Evolutionary conservation across 2,329 filamentous ascomycete species (phyloP).

Genomic region (Tricladium varicosporioides): DNA sequence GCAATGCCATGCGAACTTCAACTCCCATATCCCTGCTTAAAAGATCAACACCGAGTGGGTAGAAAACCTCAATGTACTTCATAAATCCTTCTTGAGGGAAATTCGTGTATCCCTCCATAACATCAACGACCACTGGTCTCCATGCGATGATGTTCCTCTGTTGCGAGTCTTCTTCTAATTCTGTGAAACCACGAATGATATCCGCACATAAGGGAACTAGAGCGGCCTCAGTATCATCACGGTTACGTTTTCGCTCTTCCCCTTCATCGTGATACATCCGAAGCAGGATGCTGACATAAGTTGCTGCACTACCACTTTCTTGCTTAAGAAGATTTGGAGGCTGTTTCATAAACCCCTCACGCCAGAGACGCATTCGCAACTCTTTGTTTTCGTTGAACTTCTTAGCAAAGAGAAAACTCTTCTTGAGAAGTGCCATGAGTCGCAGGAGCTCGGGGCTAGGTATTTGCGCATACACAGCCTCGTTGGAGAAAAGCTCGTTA

Average conservation of each 20-base stretch:
- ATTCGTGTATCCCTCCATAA: constrained; percentile 85
- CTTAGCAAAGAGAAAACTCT: constrained; percentile 93
- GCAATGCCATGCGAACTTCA: constrained; percentile 76
- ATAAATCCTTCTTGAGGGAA: constrained; percentile 81
- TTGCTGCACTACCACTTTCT: constrained; percentile 86
- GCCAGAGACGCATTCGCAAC: constrained; percentile 87
- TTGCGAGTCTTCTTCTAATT: constrained; percentile 91
- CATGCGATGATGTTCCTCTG: constrained; percentile 96
- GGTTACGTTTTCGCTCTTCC: constrained; percentile 75
- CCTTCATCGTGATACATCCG: constrained; percentile 94
- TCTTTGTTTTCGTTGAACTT: constrained; percentile 98
- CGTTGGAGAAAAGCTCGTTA: constrained; percentile 96
- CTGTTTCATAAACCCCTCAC: constrained; percentile 99
- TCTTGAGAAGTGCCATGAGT: constrained; percentile 91
- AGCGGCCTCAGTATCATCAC: constrained; percentile 83
- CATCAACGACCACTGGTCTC: constrained; percentile 95
- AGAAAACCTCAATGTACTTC: constrained; percentile 78
- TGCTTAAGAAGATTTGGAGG: constrained; percentile 97
- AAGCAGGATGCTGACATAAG: constrained; percentile 93
- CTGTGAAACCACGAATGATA: constrained; percentile 82
- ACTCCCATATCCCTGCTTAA: constrained; percentile 76
- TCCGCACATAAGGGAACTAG: constrained; percentile 93
- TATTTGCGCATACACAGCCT: constrained; percentile 89
- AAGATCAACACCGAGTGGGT: constrained; percentile 80
- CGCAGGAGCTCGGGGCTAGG: constrained; percentile 85